Evolutionary conservation across 257 asterid species (phyloP).

Genomic region (Osmanthus fragrans): DNA sequence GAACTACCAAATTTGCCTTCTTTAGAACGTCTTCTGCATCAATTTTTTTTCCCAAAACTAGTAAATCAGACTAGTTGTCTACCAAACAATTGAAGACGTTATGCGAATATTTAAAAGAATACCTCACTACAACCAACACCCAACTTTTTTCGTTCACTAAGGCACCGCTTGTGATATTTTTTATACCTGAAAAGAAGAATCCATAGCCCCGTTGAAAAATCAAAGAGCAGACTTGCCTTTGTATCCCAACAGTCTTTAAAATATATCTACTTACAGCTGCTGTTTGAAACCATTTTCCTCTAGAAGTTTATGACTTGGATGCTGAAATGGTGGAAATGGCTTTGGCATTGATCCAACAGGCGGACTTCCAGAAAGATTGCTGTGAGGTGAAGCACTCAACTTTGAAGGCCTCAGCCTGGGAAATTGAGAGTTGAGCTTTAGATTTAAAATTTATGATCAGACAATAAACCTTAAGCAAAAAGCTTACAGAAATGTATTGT

Average conservation of each 20-base stretch:
- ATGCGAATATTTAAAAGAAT: conserved; percentile 20
- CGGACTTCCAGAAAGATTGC: conserved; percentile 59
- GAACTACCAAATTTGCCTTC: not conserved
- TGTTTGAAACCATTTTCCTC: conserved; percentile 95
- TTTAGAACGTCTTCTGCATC: not conserved
- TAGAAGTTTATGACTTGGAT: conserved; percentile 86
- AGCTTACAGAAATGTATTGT: not conserved
- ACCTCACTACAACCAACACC: conserved; percentile 99
- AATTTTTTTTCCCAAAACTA: not conserved
- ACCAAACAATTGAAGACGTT: not conserved
- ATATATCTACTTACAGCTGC: conserved; percentile 66
- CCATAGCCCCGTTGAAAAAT: conserved; percentile 17
- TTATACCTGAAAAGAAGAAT: conserved; percentile 56
- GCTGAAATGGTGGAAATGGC: conserved; percentile 83
- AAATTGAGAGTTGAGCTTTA: conserved; percentile 26
- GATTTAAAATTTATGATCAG: not conserved
- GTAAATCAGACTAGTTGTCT: conserved; percentile 6
- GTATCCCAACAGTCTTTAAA: conserved; percentile 13
- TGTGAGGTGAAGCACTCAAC: conserved; percentile 77
- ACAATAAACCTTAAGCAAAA: conserved; percentile 4
- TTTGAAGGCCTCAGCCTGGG: conserved; percentile 60
- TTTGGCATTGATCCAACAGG: conserved; percentile 85
- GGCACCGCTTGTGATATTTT: conserved; percentile 78
- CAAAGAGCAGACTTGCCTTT: conserved; percentile 17
- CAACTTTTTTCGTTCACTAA: conserved; percentile 74